Evolutionary conservation across 805 yeast genomes (phyloP), one percentile per base, ranked within the genome.

Genomic region (Candida qinlingensis): DNA sequence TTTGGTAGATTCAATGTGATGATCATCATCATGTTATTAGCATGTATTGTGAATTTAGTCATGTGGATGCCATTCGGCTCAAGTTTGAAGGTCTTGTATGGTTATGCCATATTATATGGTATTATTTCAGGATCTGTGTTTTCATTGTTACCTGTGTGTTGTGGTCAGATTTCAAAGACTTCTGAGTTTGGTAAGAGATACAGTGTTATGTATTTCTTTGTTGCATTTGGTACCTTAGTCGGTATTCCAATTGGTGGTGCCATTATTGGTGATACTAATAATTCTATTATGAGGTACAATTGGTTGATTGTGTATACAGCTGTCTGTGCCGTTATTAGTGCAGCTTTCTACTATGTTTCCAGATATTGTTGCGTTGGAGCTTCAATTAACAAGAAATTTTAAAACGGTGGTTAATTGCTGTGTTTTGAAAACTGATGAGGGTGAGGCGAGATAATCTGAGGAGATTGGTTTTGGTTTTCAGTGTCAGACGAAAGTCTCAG

Each of bases 121-220:
- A 68, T 80, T 41, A 70, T 73, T 53, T 73, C 81, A 9, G 79
- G 82, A 8, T 72, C 83, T 4, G 75, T 78, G 3, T 69, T 79
- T 50, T 73, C 83, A 3, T 61, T 80, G 43, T 70, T 78, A 30
- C 85, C 85, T 4, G 81, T 79, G 4, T 77, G 83, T 53, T 70
- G 80, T 51, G 83, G 81, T 0, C 80, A 79, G 48, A 78, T 81
- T 37, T 75, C 81, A 13, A 73, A 73, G 39, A 72, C 75, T 4
- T 75, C 75, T 40, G 73, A 68, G 48, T 77, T 76, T 62, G 83
- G 83, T 34, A 72, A 71, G 56, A 71, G 79, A 31, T 78, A 77
- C 55, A 76, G 81, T 3, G 75, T 81, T 5, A 74, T 80, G 65
- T 83, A 81, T 59, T 75, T 78, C 41, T 67, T 79, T 55, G 82